Evolutionary conservation across 495 filamentous ascomycete genomes (phyloP).

Genomic region (Hypomontagnella monticulosa): DNA sequence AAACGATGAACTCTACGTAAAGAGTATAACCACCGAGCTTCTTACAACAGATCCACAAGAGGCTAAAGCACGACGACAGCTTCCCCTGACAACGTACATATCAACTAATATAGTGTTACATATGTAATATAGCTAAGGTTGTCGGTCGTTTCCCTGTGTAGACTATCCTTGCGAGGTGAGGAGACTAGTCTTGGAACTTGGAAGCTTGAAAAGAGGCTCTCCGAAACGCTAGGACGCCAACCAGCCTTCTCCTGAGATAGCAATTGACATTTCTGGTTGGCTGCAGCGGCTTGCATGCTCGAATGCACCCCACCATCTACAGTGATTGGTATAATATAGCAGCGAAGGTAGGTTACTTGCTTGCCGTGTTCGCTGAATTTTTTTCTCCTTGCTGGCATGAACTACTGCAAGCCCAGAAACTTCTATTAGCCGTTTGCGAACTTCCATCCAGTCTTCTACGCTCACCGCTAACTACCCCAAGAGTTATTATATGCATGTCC

Average conservation of each 20-base stretch:
- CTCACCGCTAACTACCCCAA: constrained; percentile 19
- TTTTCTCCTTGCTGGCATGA: constrained; percentile 17
- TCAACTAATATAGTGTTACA: neutral
- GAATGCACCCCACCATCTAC: constrained; percentile 7
- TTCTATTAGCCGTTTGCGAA: neutral
- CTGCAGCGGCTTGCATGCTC: constrained; percentile 25
- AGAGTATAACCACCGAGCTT: neutral
- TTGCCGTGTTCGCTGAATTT: constrained; percentile 28
- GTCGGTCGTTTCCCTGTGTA: constrained; percentile 17
- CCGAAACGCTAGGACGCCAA: constrained; percentile 18
- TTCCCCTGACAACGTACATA: constrained; percentile 23
- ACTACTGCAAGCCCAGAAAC: constrained; percentile 21
- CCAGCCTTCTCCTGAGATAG: constrained; percentile 36
- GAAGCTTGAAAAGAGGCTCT: constrained; percentile 25
- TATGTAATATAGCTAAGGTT: constrained; percentile 5
- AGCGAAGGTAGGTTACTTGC: constrained; percentile 1
- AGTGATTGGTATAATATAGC: constrained; percentile 18
- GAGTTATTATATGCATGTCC: neutral
- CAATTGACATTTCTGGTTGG: constrained; percentile 28
- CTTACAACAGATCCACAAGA: neutral
- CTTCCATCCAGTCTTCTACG: constrained; percentile 13
- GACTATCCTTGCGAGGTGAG: constrained; percentile 9
- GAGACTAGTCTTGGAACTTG: constrained; percentile 13
- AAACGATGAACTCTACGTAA: neutral
- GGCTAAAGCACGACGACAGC: constrained; percentile 1